Evolutionary conservation across 371 early-diverging fungal genomes (phyloP).

Genomic region (Coemansia sp.): DNA sequence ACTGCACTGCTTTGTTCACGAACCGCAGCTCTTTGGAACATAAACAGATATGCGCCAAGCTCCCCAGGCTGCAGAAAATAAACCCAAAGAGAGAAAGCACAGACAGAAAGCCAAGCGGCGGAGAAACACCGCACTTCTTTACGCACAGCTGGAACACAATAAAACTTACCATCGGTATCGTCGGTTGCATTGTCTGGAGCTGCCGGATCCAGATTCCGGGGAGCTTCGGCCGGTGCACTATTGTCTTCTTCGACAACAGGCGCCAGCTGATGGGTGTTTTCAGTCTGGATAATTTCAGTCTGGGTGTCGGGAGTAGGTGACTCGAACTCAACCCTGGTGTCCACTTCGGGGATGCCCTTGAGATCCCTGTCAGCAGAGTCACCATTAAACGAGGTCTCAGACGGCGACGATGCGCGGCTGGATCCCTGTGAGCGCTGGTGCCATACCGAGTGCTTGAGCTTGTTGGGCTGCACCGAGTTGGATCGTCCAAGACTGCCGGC

Average conservation of each 20-base stretch:
- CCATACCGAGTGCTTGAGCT: constrained; percentile 37
- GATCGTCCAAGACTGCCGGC: constrained; percentile 44
- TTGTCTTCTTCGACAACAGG: constrained; percentile 2
- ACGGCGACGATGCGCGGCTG: constrained; percentile 36
- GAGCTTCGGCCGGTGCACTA: constrained; percentile 1
- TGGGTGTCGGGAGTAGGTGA: constrained; percentile 5
- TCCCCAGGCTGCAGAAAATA: not conserved
- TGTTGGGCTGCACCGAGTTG: constrained; percentile 27
- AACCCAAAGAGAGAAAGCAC: not conserved
- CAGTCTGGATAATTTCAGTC: constrained; percentile 9
- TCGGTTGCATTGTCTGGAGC: constrained; percentile 8
- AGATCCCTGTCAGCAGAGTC: constrained; percentile 2
- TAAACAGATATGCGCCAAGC: not conserved
- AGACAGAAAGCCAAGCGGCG: not conserved
- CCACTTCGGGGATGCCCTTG: constrained; percentile 6
- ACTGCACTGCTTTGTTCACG: not conserved
- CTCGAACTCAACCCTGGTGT: constrained; percentile 17
- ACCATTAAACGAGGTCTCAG: constrained; percentile 9
- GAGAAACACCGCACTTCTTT: too few relatives aligned
- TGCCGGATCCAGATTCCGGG: constrained; percentile 23
- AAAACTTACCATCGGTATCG: constrained; percentile 5
- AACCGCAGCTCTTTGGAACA: not conserved
- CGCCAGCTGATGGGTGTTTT: not conserved
- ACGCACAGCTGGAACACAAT: not conserved
- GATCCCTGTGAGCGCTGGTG: constrained; percentile 35